Evolutionary conservation across 805 yeast genomes (phyloP).

Genomic region (Novakomyces olei): DNA sequence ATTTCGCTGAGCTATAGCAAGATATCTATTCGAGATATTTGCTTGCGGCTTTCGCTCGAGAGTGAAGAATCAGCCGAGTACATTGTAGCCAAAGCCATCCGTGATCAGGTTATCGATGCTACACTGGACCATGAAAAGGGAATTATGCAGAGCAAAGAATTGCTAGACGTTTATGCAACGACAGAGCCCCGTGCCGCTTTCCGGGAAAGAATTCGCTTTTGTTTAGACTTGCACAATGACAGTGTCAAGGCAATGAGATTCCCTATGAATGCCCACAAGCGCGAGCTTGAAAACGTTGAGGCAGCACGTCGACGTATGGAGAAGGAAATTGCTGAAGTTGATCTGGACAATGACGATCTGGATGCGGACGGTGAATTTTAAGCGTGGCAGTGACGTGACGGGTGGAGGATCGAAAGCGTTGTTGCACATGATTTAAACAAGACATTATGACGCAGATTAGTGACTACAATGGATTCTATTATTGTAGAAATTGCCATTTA

Average conservation of each 20-base stretch:
- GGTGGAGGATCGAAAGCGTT: no score
- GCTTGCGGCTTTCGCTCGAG: conserved; percentile 76
- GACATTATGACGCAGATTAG: no score
- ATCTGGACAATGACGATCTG: conserved; percentile 22
- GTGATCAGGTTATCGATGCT: conserved; percentile 95
- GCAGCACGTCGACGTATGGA: conserved; percentile 34
- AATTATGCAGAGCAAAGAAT: conserved; percentile 73
- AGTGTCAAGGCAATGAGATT: conserved; percentile 88
- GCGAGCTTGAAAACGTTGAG: conserved; percentile 28
- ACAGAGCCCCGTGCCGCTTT: conserved; percentile 66
- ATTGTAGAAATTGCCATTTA: no score
- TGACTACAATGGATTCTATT: no score
- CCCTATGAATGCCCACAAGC: conserved; percentile 34
- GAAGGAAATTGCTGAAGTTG: conserved; percentile 25
- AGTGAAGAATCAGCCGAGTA: conserved; percentile 92
- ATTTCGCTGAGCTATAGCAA: conserved; percentile 76
- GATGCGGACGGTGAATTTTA: conserved; percentile 9
- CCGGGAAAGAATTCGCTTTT: conserved; percentile 84
- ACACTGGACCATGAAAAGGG: conserved; percentile 76
- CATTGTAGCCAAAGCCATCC: conserved; percentile 85
- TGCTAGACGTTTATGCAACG: conserved; percentile 70
- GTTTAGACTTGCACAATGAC: conserved; percentile 74
- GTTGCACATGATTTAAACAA: no score
- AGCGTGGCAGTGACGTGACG: no score
- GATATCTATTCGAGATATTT: conserved; percentile 80